phyloP scores from a whole-genome alignment of 225 moss, liverwort and hornwort species.

The Bryum argenteum region DNA sequence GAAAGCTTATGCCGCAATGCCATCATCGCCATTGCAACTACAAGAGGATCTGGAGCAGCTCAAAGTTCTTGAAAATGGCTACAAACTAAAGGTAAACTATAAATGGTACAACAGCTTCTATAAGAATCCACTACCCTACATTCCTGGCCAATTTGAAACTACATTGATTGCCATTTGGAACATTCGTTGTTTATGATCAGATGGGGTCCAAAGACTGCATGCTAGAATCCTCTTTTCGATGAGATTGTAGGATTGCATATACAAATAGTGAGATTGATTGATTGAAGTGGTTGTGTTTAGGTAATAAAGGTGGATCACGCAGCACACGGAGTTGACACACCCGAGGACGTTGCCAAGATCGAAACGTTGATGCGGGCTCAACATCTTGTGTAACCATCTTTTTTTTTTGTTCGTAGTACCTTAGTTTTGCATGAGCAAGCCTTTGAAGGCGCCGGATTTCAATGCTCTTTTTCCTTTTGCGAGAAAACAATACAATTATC shows the following conservation, averaged over 20 bases:
- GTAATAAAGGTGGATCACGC: constrained; percentile 96
- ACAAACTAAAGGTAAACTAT: constrained; percentile 73
- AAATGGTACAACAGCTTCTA: too few relatives aligned
- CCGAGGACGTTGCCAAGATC: constrained; percentile 73
- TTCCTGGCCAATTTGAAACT: too few relatives aligned
- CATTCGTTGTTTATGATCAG: too few relatives aligned
- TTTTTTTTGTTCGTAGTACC: constrained; percentile 29
- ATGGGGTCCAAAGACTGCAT: too few relatives aligned
- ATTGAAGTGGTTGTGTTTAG: constrained; percentile 33
- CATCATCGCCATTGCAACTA: constrained; percentile 75
- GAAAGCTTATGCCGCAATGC: constrained; percentile 69
- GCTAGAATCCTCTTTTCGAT: too few relatives aligned
- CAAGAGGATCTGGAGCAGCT: constrained; percentile 98
- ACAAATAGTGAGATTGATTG: too few relatives aligned
- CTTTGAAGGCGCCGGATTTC: constrained; percentile 37
- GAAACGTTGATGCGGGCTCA: constrained; percentile 75
- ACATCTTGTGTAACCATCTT: constrained; percentile 37
- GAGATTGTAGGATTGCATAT: too few relatives aligned
- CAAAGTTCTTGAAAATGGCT: constrained; percentile 93
- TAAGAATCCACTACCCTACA: too few relatives aligned
- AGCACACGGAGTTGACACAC: constrained; percentile 88
- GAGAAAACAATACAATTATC: constrained; percentile 39
- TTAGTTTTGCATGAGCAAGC: constrained; percentile 24
- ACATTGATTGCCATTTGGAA: too few relatives aligned
- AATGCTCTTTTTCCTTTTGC: constrained; percentile 35